Evolutionary conservation across 495 filamentous ascomycete species (phyloP).

Genomic region (Penicillium steckii): DNA sequence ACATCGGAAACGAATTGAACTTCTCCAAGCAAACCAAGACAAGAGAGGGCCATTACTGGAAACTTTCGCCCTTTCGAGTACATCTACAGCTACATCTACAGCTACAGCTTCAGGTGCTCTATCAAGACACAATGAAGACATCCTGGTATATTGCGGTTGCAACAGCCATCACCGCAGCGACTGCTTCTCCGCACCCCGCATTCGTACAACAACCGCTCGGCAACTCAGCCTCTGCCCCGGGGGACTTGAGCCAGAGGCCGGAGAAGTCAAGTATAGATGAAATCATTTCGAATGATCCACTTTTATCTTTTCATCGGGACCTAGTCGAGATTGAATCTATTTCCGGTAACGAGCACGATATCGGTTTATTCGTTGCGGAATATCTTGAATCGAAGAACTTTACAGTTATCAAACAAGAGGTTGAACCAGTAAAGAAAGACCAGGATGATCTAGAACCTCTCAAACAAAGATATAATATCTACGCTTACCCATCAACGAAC

Average conservation of each 20-base stretch:
- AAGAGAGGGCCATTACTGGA: background rate
- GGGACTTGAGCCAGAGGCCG: background rate
- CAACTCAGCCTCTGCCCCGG: background rate
- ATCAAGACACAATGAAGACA: conserved; percentile 20
- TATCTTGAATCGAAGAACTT: conserved; percentile 66
- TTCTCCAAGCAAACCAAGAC: background rate
- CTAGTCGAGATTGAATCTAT: conserved; percentile 77
- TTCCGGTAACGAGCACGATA: conserved; percentile 66
- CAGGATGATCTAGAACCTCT: background rate
- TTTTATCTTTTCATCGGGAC: conserved; percentile 75
- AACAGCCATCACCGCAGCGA: conserved; percentile 19
- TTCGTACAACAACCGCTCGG: conserved; percentile 20
- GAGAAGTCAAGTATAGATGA: conserved; percentile 12
- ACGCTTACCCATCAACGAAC: conserved; percentile 66
- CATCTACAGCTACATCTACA: background rate
- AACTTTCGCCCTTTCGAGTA: too few species aligned
- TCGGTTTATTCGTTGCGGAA: conserved; percentile 64
- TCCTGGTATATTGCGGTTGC: conserved; percentile 21
- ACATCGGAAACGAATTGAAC: background rate
- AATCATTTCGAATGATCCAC: conserved; percentile 38
- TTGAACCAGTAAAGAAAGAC: conserved; percentile 26
- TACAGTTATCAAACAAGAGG: conserved; percentile 63
- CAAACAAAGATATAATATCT: conserved; percentile 67
- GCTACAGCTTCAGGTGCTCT: background rate
- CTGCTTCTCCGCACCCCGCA: conserved; percentile 39